These are phyloP conservation scores for Carex arenaria DNA, from an alignment of 202 grass and related monocot species.

Conservation along the genomic window DNA sequence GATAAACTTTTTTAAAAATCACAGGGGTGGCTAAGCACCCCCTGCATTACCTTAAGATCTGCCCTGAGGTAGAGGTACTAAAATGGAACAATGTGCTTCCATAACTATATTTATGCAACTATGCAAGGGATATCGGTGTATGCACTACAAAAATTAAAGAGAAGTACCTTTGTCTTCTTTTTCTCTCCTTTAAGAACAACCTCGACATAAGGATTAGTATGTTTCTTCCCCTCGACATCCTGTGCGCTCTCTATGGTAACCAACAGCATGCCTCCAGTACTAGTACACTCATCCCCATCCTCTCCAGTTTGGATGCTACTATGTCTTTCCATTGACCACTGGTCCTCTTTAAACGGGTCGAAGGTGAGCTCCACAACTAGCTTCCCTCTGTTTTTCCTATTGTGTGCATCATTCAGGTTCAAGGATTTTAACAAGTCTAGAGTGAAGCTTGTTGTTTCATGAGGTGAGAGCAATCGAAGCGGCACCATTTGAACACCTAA, in stretches of 20 bases:
- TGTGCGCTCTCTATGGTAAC: constrained; percentile 70
- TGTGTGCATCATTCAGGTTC: constrained; percentile 71
- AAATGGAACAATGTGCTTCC: not conserved
- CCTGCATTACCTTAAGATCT: too few relatives aligned
- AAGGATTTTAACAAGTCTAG: constrained; percentile 82
- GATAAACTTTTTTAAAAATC: too few relatives aligned
- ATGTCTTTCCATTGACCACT: constrained; percentile 25
- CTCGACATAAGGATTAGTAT: constrained; percentile 73
- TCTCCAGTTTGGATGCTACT: constrained; percentile 25
- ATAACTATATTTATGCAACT: not conserved
- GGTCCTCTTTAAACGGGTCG: constrained; percentile 83
- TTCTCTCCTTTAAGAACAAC: constrained; percentile 71
- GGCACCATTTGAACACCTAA: constrained; percentile 87
- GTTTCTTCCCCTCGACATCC: constrained; percentile 79
- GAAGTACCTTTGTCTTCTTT: constrained; percentile 73
- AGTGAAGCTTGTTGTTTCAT: constrained; percentile 67
- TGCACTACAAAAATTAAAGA: not conserved
- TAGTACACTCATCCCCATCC: constrained; percentile 19
- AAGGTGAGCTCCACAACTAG: constrained; percentile 75
- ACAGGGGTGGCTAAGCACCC: too few relatives aligned
- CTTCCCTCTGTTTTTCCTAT: constrained; percentile 80
- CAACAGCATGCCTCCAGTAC: constrained; percentile 52
- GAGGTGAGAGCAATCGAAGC: constrained; percentile 52
- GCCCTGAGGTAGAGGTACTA: not conserved
- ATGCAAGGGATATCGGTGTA: not conserved